Evolutionary conservation across 768 basidiomycete species (phyloP), one percentile per base, ranked within the genome.

Genomic region (Rubroboletus pulcherrimus): DNA sequence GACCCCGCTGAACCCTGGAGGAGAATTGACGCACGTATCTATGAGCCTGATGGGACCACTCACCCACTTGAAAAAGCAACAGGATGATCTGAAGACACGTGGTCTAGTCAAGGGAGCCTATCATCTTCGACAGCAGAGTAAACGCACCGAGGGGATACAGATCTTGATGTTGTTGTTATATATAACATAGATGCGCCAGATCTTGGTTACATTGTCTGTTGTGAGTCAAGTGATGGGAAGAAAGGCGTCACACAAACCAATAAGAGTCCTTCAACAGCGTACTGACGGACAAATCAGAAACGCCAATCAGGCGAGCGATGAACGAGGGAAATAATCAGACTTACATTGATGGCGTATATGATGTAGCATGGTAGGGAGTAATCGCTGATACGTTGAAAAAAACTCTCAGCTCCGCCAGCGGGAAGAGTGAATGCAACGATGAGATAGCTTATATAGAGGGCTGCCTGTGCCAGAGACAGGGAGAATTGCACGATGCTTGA

Each of bases 161-260:
- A 57, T 30, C 40, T 21, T 49, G 39, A 68, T 26, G 30, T 51
- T 54, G 12, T 53, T 17, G 39, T 35, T 49, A 7, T 59, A 66
- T 8, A 67, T 4, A 1, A 66, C 11, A 43, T 43, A 66, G 10
- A 66, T 47, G 29, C 67, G 68, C 66, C 66, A 69, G 11, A 66
- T 64, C 66, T 63, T 35, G 24, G 37, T 58, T 12, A 10, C 7
- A 24, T 47, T 7, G 9, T 30, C 7, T 15, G 15, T n/a, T 2
- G 34, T 51, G 38, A 64, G 52, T 30, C 35, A 5, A 37, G 31
- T 3, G 5, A 12, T 1, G 29, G 6, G n/a, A 35, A 3, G 26
- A 42, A 19, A 46, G 21, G 6, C n/a, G 30, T 14, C 9, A 26
- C 6, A 62, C 63, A 0, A 5, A 68, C 66, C 49, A 67, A 26